Base-by-base conservation (phyloP, 2,329 filamentous ascomycete species). In the Microdochium paspali region DNA sequence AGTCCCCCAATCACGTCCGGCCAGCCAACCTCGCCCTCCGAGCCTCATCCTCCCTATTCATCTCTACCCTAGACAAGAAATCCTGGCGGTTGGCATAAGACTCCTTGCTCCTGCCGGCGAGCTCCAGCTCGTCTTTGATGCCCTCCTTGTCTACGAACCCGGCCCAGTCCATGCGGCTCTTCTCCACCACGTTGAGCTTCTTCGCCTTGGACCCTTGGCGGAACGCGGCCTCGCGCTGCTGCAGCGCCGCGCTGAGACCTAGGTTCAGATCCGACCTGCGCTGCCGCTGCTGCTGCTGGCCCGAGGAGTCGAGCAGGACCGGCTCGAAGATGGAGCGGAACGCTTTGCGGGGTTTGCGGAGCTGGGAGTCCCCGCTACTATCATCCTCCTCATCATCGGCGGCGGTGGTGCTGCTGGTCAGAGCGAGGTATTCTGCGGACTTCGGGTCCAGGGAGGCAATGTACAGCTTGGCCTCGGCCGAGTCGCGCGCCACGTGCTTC, bases 81-180 rank as follows among this genome's bases (percentile, higher is more conserved):
- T 82, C 80, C 62, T 85, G 75, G 44, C 80, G 68, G 20, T 73
- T 74, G 2, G 76, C 72, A 58, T 78, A 85, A 21, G 79, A 82
- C 51, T 74, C 73, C 66, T 85, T 85, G 30, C 77, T 78, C 65
- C 77, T 78, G 49, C 81, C 79, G 23, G 82, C 80, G 44, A 82
- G 68, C 62, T 76, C 75, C 49, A 86, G 68, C 61, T 86, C 82
- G 63, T 85, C 80, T 61, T 81, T 75, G 65, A 85, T 82, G 9
- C 82, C 82, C 62, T 84, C 82, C 61, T 82, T 78, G 64, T 86
- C 82, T 49, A 86, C 82, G 56, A 77, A 85, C 12, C 81, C 80
- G 3, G 82, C 82, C 82, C 82, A 86, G 63, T 86, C 82, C 76
- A 86, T 82, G 46, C 80, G 73, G 56, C 80, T 84, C 73, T 85